Conservation (phyloP, 2,329 filamentous ascomycete species). For the Botryotinia calthae region DNA sequence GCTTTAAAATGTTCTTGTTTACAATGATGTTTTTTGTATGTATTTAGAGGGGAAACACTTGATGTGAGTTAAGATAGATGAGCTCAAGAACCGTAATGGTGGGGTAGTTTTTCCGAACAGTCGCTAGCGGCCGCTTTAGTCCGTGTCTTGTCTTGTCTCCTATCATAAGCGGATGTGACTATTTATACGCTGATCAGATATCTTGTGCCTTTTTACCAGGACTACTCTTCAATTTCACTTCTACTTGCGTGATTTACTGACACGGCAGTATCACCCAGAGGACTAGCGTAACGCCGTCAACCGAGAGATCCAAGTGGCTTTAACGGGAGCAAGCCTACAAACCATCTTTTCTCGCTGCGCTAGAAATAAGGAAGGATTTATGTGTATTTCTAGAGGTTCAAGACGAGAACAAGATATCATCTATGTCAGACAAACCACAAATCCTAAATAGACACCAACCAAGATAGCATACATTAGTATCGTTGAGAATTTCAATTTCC, state of each 20-base stretch:
- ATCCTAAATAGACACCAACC: neutral
- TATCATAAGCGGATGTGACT: neutral
- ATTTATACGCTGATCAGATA: neutral
- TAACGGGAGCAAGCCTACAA: neutral
- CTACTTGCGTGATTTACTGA: neutral
- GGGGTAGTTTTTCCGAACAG: slow-evolving; percentile 15
- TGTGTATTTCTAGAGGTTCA: neutral
- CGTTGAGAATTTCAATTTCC: neutral
- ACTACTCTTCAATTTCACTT: neutral
- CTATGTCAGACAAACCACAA: neutral
- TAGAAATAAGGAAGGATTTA: neutral
- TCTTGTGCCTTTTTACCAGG: neutral
- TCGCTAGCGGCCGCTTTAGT: slow-evolving; percentile 7
- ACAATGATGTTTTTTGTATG: neutral
- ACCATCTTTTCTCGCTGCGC: neutral
- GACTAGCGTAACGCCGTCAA: no score
- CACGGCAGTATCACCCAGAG: no score
- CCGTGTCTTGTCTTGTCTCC: neutral
- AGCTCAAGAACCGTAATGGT: slow-evolving; percentile 7
- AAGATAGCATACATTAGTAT: neutral
- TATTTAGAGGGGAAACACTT: neutral
- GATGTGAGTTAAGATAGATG: neutral
- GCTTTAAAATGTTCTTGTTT: neutral
- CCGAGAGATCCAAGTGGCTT: neutral
- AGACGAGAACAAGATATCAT: neutral